Base-by-base conservation (phyloP, 805 yeast species). In the Candida endomychidarum region DNA sequence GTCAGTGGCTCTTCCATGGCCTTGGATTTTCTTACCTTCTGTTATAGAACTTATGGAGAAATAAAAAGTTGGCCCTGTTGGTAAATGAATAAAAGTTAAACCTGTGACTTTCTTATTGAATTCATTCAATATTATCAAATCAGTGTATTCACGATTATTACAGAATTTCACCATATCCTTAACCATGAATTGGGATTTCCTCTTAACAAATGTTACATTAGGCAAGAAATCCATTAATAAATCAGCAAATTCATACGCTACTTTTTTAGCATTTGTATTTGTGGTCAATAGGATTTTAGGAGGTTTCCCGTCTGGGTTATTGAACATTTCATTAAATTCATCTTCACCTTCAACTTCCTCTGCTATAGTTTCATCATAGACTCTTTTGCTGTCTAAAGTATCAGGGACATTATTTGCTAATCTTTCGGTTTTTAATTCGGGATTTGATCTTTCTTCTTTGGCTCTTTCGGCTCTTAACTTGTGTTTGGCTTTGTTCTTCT, bases 281-380 rank as follows among this genome's bases (percentile, higher is more conserved):
- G 99, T 93, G 6, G 99, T 93, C 40, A 93, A 67, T 41, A 93
- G 71, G 33, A 93, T 85, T 61, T 93, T 93, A 33, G 99, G 98
- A 37, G 81, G 80, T 46, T 71, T 60, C n/a, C 21, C 18, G 9
- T 38, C 51, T 5, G 33, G 19, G 20, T 47, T 43, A 17, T 41
- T 38, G 54, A 83, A 84, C 54, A 81, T 81, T 21, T 63, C 58
- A 25, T 70, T 75, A 57, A 86, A 86, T 53, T 78, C 83, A 51
- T 79, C 85, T 45, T 81, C 81, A 21, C 81, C 80, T 56, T 76
- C 82, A 15, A 75, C 60, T 44, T 77, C 83, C 37, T 65, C 70
- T 22, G 65, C 70, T 14, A 87, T 82, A 1, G 96, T 86, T 60
- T 90, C 96, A 58, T 89, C 97, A 51, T 63, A 89, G 1, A 82